Conservation (phyloP, 768 basidiomycete genomes). For the Sarcomyxa edulis region DNA sequence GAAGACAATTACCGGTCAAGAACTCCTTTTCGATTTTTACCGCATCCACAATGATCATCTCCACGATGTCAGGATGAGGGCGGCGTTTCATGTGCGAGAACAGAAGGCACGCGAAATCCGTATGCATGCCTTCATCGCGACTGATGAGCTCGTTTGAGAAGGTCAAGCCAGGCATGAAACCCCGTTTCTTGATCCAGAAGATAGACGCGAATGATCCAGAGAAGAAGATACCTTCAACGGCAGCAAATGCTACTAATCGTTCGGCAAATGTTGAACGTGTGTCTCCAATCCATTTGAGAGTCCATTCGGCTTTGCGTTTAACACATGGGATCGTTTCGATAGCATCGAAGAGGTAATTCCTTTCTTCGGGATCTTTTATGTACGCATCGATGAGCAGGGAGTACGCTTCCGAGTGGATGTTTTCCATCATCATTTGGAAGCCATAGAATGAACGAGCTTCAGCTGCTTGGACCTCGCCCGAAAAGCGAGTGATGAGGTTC, state of each 20-base stretch:
- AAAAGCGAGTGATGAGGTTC: conserved; percentile 92
- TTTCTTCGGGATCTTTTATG: conserved; percentile 73
- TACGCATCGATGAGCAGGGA: conserved; percentile 94
- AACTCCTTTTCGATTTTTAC: conserved; percentile 87
- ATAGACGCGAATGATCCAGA: conserved; percentile 91
- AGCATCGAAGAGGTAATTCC: conserved; percentile 85
- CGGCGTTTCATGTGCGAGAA: conserved; percentile 67
- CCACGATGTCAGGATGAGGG: conserved; percentile 75
- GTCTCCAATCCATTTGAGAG: conserved; percentile 88
- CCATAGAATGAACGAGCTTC: conserved; percentile 97
- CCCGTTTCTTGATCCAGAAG: conserved; percentile 97
- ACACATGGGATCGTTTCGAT: conserved; percentile 93
- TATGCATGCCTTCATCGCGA: conserved; percentile 82
- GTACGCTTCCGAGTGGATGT: conserved; percentile 95
- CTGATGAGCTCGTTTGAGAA: conserved; percentile 86
- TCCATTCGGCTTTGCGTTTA: conserved; percentile 93
- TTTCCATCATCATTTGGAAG: conserved; percentile 99
- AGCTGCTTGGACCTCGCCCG: conserved; percentile 84
- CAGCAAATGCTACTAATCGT: conserved; percentile 88
- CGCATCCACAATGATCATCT: conserved; percentile 72
- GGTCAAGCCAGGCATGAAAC: conserved; percentile 85
- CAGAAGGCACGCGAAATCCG: conserved; percentile 77
- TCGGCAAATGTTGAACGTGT: conserved; percentile 78
- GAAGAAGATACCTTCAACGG: conserved; percentile 97
- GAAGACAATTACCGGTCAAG: conserved; percentile 51